Conservation (phyloP, 1,284 basidiomycete genomes). For the Apiotrichum porosum region DNA sequence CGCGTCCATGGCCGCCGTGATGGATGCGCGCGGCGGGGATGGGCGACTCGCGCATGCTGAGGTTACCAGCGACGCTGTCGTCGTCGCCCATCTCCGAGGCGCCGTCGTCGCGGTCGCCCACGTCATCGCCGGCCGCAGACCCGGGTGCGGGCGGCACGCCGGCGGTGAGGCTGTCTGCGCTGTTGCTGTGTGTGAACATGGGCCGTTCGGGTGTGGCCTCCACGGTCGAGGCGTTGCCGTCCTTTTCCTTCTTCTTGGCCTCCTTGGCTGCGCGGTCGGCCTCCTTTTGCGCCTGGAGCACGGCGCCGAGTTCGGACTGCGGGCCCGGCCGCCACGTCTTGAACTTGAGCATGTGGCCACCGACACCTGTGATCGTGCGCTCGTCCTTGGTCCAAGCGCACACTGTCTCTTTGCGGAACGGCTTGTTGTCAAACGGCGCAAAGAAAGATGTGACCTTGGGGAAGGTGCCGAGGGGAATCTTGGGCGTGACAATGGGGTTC, state of each 20-base stretch:
- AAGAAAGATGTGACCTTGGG: slow-evolving; percentile 42
- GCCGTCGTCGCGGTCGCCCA: not conserved
- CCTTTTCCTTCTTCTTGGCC: slow-evolving; percentile 15
- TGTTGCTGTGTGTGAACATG: slow-evolving; percentile 6
- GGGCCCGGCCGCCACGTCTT: slow-evolving; percentile 40
- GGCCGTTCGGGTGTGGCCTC: slow-evolving; percentile 16
- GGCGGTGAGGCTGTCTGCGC: slow-evolving; percentile 19
- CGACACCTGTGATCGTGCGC: slow-evolving; percentile 28
- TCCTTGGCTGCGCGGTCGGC: slow-evolving; percentile 26
- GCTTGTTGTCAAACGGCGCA: slow-evolving; percentile 34
- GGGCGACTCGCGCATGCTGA: slow-evolving; percentile 6
- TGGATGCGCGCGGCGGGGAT: slow-evolving; percentile 4
- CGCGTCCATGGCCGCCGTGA: not conserved
- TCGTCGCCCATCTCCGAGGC: slow-evolving; percentile 27
- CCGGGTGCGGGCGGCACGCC: not conserved
- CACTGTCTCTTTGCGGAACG: slow-evolving; percentile 36
- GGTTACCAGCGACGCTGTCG: slow-evolving; percentile 14
- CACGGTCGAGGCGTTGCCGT: not conserved
- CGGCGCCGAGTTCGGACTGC: slow-evolving; percentile 29
- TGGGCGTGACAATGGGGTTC: slow-evolving; percentile 38
- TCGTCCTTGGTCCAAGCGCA: slow-evolving; percentile 29
- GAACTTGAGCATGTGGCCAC: slow-evolving; percentile 37
- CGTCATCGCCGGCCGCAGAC: not conserved
- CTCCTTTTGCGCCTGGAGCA: slow-evolving; percentile 36
- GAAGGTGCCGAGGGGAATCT: slow-evolving; percentile 30